Evolutionary conservation across 2,329 filamentous ascomycete species (phyloP).

Genomic region (Colletotrichum scovillei): DNA sequence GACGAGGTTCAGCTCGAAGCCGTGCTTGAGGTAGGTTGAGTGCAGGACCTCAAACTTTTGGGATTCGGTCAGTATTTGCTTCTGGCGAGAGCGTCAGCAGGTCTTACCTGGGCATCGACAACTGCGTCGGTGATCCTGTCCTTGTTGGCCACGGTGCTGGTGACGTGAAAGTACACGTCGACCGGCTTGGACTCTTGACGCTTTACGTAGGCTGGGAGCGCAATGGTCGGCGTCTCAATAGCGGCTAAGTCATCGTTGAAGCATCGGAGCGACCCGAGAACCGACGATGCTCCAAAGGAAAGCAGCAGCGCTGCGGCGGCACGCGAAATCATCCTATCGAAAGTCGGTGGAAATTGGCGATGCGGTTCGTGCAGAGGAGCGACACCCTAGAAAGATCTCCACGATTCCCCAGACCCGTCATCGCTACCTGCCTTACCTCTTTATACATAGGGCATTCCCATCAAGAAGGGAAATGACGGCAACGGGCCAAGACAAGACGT

Average conservation of each 20-base stretch:
- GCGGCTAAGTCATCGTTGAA: slow-evolving; percentile 18
- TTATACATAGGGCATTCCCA: neutral
- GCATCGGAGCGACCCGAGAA: slow-evolving; percentile 9
- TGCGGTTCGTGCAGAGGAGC: too few relatives aligned
- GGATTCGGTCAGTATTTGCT: neutral
- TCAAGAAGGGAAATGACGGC: neutral
- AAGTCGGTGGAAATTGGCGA: neutral
- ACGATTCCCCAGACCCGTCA: neutral
- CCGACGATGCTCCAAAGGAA: neutral
- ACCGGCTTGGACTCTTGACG: slow-evolving; percentile 36
- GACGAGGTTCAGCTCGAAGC: slow-evolving; percentile 26
- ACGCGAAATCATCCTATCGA: neutral
- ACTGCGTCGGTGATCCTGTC: slow-evolving; percentile 15
- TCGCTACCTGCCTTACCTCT: neutral
- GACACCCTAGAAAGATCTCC: too few relatives aligned
- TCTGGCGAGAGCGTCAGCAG: neutral
- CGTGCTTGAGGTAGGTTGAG: slow-evolving; percentile 25
- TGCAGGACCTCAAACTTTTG: slow-evolving; percentile 24
- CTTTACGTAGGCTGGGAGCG: slow-evolving; percentile 8
- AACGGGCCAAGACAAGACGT: neutral
- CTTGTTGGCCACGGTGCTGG: slow-evolving; percentile 57
- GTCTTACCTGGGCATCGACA: slow-evolving; percentile 23
- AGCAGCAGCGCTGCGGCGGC: neutral
- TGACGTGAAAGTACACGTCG: slow-evolving; percentile 61
- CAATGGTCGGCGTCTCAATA: neutral